Base-by-base conservation (phyloP, 2,329 filamentous ascomycete genomes). In the Ceratocystis lukuohia region DNA sequence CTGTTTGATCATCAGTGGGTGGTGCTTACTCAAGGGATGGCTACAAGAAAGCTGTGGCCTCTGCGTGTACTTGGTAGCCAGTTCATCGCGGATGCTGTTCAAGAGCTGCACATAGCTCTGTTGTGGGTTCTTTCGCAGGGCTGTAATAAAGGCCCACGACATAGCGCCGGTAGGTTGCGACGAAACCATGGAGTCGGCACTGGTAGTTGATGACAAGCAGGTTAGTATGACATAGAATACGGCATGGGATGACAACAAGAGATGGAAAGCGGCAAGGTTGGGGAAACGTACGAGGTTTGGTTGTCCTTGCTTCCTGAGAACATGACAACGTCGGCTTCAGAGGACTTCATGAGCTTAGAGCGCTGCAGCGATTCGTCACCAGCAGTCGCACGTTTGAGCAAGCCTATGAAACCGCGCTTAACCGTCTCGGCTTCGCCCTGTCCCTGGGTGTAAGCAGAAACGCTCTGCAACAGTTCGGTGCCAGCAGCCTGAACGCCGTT, bases 31-130 rank as follows among this genome's bases (percentile, higher is more conserved):
- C 75, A 99, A 80, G 66, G 94, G 94, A 76, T 99, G 94, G 77
- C 92, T 96, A 79, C 91, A 95, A 73, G 92, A 97, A 71, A 99
- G 80, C 80, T 99, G 94, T 67, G 94, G 94, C 80, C 96, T 96
- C 79, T 99, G 94, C 10, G 83, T 83, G 75, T 99, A 99, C 74
- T 93, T 93, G 63, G 84, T 85, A 69, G 89, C 79, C 69, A 99
- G 81, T 76, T 97, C 91, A 71, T 96, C 92, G 69, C 94, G 88
- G 72, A 99, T 96, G 76, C 88, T 96, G 80, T 96, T 97, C 72
- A 99, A 83, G 69, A 99, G 80, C 78, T 96, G 88, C 64, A 99
- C 92, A 73, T 99, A 99, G 79, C 91, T 96, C 80, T 99, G 94
- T 74, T 96, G 91, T 0, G 93, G 92, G 75, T 97, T 96, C 82